These are phyloP conservation scores for Xylaria sp. DNA, from an alignment of 495 filamentous ascomycete genomes.

Conservation along the genomic window DNA sequence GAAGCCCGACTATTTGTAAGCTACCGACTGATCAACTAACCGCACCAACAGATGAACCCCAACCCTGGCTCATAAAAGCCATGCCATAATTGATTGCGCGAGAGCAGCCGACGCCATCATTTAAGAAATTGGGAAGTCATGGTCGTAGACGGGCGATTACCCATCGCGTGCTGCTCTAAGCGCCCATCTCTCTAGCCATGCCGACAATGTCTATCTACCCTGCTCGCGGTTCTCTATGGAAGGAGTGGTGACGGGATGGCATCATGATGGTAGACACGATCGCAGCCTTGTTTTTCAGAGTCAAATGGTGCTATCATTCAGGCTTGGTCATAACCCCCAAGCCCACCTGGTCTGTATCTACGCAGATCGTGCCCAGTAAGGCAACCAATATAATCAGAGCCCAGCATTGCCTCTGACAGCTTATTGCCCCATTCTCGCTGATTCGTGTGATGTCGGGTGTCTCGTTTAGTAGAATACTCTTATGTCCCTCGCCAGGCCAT, in stretches of 20 bases:
- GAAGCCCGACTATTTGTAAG: background rate
- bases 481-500: background rate
- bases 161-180: constrained; percentile 30
- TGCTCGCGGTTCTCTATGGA: constrained; percentile 33
- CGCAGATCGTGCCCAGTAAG: constrained; percentile 35
- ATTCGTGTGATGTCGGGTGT: background rate
- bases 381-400: constrained; percentile 30
- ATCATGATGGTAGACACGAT: constrained; percentile 34
- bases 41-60: constrained; percentile 60
- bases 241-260: constrained; percentile 32
- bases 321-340: constrained; percentile 33
- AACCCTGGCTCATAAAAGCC: constrained; percentile 53
- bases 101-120: constrained; percentile 36
- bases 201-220: constrained; percentile 30
- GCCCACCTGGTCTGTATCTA: constrained; percentile 37
- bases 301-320: constrained; percentile 38
- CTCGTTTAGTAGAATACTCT: background rate
- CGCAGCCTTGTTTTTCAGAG: constrained; percentile 40
- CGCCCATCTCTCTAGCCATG: constrained; percentile 32
- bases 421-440: background rate
- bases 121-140: constrained; percentile 30
- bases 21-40: constrained; percentile 20
- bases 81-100: constrained; percentile 28
- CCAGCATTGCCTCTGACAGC: constrained; percentile 31
- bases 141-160: constrained; percentile 32